Conservation (phyloP, 148 eudicot genomes). For the Salicornia ramosissima region DNA sequence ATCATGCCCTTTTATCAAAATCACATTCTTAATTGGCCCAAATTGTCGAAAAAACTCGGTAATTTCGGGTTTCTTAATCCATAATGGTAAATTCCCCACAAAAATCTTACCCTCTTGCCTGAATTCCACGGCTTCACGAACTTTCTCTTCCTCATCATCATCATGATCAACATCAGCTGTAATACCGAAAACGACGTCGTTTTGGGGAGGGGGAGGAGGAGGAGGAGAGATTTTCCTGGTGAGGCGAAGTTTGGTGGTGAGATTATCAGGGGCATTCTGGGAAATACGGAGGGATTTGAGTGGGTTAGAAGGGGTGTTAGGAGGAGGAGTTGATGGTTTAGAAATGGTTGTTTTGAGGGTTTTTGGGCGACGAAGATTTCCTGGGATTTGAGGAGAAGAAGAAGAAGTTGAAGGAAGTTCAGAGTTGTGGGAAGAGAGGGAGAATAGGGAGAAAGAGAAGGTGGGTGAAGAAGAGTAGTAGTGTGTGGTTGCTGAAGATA, state of each 20-base stretch:
- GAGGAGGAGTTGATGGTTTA: constrained; percentile 19
- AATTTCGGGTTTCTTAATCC: constrained; percentile 73
- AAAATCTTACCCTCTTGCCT: constrained; percentile 78
- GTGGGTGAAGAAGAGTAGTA: constrained; percentile 24
- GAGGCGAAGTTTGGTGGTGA: constrained; percentile 60
- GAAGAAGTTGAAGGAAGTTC: constrained; percentile 21
- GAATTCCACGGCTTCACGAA: constrained; percentile 25
- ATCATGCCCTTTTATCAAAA: constrained; percentile 72
- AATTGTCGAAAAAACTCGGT: constrained; percentile 81
- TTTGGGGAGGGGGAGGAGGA: constrained; percentile 63
- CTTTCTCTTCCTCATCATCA: background rate
- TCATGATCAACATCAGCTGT: background rate
- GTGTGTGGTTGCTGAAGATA: constrained; percentile 30
- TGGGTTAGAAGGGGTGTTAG: constrained; percentile 40
- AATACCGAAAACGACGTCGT: constrained; percentile 15
- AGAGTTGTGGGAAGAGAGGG: constrained; percentile 33
- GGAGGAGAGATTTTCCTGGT: constrained; percentile 80
- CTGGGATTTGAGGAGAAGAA: constrained; percentile 29
- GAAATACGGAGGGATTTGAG: constrained; percentile 44
- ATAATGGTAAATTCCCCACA: constrained; percentile 77
- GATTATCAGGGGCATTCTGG: constrained; percentile 24
- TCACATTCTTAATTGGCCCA: constrained; percentile 73
- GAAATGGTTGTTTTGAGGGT: constrained; percentile 30
- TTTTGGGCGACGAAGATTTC: constrained; percentile 57
- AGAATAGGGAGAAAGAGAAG: constrained; percentile 23